Percentiles rank a stretch among this genome's conserved stretches.
Evolutionary conservation across 2,329 filamentous ascomycete genomes (phyloP).

Genomic region (Talaromyces sp.): DNA sequence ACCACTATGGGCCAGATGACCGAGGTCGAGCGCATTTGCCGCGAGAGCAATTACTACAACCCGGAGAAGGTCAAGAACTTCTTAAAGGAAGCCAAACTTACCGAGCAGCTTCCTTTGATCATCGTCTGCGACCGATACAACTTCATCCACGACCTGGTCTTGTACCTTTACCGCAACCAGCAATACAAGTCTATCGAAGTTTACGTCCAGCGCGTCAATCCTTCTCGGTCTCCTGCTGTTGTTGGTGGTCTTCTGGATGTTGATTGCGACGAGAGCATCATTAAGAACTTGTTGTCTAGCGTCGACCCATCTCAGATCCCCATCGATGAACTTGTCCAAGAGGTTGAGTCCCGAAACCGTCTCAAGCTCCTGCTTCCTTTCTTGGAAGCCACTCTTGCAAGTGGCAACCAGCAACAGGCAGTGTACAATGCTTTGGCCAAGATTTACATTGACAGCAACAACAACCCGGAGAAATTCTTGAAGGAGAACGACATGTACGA

Average conservation of each 20-base stretch:
- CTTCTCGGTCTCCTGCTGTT: slow-evolving; percentile 81
- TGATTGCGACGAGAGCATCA: slow-evolving; percentile 93
- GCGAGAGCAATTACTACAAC: slow-evolving; percentile 86
- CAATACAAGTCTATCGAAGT: slow-evolving; percentile 98
- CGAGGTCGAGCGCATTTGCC: slow-evolving; percentile 94
- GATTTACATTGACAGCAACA: slow-evolving; percentile 99
- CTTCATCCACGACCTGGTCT: slow-evolving; percentile 92
- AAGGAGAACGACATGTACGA: slow-evolving; percentile 98
- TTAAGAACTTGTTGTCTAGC: slow-evolving; percentile 82
- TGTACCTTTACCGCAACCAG: slow-evolving; percentile 98
- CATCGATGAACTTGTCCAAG: slow-evolving; percentile 86
- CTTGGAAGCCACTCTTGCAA: slow-evolving; percentile 82
- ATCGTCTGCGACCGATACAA: slow-evolving; percentile 99
- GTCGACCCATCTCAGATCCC: slow-evolving; percentile 80
- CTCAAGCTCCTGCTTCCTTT: slow-evolving; percentile 94
- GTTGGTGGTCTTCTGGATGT: slow-evolving; percentile 91
- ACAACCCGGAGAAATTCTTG: slow-evolving; percentile 94
- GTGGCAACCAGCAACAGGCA: slow-evolving; percentile 91
- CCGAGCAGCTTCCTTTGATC: slow-evolving; percentile 91
- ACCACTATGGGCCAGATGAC: slow-evolving; percentile 89
- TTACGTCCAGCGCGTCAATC: slow-evolving; percentile 96
- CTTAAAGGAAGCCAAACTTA: slow-evolving; percentile 88
- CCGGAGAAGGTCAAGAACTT: slow-evolving; percentile 98
- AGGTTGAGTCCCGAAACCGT: slow-evolving; percentile 94
- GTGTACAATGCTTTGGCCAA: slow-evolving; percentile 97